Base-by-base conservation (phyloP, 768 basidiomycete species). In the Trametes cinnabarina region DNA sequence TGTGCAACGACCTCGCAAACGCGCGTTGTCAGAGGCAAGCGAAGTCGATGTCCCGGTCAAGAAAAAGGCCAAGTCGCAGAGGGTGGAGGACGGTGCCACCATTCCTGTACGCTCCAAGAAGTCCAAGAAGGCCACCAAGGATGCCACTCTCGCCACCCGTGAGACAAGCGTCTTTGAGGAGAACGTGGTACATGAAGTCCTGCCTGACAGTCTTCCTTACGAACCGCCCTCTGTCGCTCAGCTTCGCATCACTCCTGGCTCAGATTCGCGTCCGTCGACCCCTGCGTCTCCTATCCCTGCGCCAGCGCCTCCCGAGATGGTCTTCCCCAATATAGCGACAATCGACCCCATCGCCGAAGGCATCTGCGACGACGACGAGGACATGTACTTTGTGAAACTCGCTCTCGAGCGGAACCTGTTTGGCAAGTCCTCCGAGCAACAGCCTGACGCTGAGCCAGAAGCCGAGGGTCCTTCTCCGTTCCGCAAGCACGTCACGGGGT, bases 361-460 rank as follows among this genome's bases (percentile, higher is more conserved):
- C 2, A 65, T 92, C 12, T 88, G 88, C 62, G 80, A 86, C 35
- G 94, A 96, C 68, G 94, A 95, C 63, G 94, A 97, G 70, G 94
- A 97, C 68, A 69, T 90, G 15, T 96, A 88, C 72, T 94, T 86
- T 71, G 78, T 85, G 52, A 85, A 82, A 60, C 78, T 87, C 37
- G 84, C 79, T 3, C 69, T 90, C 25, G 75, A 80, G 9, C 76
- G 80, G 10, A 63, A 57, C 20, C 60, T 64, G 20, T 39, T 42
- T 49, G 50, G 70, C 61, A 51, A 64, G 40, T 41, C 54, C 69
- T 50, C 68, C 57, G 35, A 66, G 68, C 47, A 69, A 4, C 48
- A 51, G 5, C 66, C 69, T 22, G 65, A 71, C 15, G 39, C 17
- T 41, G 64, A 51, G 54, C 47, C 15, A 44, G 72, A 74, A 6